Evolutionary conservation across 257 asterid genomes (phyloP), one percentile per base, ranked within the genome.

Genomic region (Nicotiana undulata): DNA sequence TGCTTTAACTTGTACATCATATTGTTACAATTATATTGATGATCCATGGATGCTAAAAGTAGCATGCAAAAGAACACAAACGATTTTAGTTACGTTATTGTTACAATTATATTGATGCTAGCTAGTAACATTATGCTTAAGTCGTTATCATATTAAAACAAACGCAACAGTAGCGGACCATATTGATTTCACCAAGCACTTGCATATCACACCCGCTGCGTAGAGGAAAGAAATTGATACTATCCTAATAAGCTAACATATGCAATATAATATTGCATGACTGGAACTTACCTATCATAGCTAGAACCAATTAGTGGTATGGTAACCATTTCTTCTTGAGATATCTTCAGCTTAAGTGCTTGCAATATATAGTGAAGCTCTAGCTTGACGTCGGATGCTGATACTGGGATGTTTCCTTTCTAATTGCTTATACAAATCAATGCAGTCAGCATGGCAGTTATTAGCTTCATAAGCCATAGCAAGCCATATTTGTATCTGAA

Each of bases 391-490:
- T 10, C 98, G 90, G 16, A 96, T 94, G 83, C 91, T 86, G 83
- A 90, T 84, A 84, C 92, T 91, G 10, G 99, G 98, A 79, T 94
- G 99, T 68, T 81, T 86, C 86, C 46, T 88, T 83, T 96, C 99
- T 89, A 96, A 83, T 74, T 91, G 94, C 84, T 82, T 84, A 82
- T 96, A 96, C 84, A 96, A 88, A 68, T 85, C 88, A 83, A 96
- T 96, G 93, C 99, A 96, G 86, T 96, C 99, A 3, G 90, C 75
- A 63, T 96, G 99, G 55, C 98, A 93, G 81, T 93, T 95, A 66
- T 92, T 93, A 63, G 99, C 99, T 85, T 95, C 99, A 53, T 95
- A 95, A 44, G 99, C 99, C 99, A 95, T 95, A 4, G 99, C 99
- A 75, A 95, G 92, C 99, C 99, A 95, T 90, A 95, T 95, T 84